Evolutionary conservation across 2,329 filamentous ascomycete genomes (phyloP), one percentile per base, ranked within the genome.

Genomic region (Verticillium tricorpus): DNA sequence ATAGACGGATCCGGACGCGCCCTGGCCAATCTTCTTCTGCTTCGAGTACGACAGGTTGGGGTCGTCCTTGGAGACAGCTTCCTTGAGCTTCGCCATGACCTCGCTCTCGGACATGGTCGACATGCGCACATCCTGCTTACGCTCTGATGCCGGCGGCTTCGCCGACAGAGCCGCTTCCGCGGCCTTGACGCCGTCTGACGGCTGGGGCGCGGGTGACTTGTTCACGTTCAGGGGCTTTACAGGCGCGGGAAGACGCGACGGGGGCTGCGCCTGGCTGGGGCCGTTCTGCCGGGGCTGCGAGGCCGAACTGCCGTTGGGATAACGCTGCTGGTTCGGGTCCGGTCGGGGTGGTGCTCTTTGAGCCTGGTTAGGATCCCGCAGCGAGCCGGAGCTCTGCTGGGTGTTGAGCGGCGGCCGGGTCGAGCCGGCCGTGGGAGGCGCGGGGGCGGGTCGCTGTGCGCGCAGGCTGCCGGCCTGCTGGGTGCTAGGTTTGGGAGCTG

Each of bases 21-120:
- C 95, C 76, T 99, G 95, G 22, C 95, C 95, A 76, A 99, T 98
- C 84, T 99, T 99, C 85, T 97, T 97, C 78, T 98, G 95, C 81
- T 99, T 99, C 71, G 93, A 94, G 80, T 99, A 99, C 28, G 93
- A 97, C 67, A 96, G 82, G 70, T 96, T 90, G 60, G 95, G 95
- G 72, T 96, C 93, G 64, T 97, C 93, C 75, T 96, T 96, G 65
- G 93, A 97, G 1, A 99, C 95, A 8, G 95, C 94, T 67, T 96
- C 92, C 73, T 93, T 91, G 60, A 99, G 84, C 73, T 93, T 95
- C 67, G 92, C 89, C 95, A 99, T 99, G 62, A 99, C 95, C 75
- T 99, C 94, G 66, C 85, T 90, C 78, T 99, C 95, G 11, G 92
- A 91, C 95, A 99, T 98, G 69, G 91, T 96, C 40, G 94, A 98